Percentiles rank a stretch among this genome's conserved stretches.
Evolutionary conservation across 192 early-diverging fungal genomes (phyloP).

Genomic region (Paraglomus occultum): DNA sequence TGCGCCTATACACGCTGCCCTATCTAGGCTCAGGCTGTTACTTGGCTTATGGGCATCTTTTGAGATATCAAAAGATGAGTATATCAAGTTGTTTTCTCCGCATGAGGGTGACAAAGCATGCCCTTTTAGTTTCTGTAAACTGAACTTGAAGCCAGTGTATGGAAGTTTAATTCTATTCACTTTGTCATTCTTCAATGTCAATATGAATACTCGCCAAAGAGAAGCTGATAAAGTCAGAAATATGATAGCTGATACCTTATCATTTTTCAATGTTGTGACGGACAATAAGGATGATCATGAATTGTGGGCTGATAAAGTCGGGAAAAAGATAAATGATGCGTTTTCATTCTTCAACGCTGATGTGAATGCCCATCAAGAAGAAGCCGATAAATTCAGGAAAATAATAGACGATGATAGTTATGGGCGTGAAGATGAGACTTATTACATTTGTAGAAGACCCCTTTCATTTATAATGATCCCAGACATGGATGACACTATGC

Average conservation of each 20-base stretch:
- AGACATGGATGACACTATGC: constrained; percentile 23
- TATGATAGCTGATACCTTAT: neutral
- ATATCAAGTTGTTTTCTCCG: no score
- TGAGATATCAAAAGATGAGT: no score
- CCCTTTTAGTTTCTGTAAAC: no score
- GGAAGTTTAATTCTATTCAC: no score
- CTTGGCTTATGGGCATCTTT: neutral
- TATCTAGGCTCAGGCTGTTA: constrained; percentile 36
- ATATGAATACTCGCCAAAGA: no score
- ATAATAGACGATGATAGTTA: neutral
- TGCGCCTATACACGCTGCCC: constrained; percentile 29
- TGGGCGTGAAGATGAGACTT: neutral
- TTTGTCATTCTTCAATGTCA: no score
- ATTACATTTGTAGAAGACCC: constrained; percentile 25
- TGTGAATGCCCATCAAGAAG: neutral
- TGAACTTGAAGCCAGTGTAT: no score
- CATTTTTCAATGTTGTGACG: constrained; percentile 11
- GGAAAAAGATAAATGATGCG: neutral
- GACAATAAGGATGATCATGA: no score
- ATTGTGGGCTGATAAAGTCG: neutral
- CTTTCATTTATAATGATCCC: constrained; percentile 15
- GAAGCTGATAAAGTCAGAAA: neutral
- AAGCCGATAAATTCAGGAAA: neutral
- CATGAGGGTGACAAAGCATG: no score
- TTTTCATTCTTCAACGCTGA: constrained; percentile 25